Conservation (phyloP, 345 rosid genomes). For the Rhodamnia rubescens region DNA sequence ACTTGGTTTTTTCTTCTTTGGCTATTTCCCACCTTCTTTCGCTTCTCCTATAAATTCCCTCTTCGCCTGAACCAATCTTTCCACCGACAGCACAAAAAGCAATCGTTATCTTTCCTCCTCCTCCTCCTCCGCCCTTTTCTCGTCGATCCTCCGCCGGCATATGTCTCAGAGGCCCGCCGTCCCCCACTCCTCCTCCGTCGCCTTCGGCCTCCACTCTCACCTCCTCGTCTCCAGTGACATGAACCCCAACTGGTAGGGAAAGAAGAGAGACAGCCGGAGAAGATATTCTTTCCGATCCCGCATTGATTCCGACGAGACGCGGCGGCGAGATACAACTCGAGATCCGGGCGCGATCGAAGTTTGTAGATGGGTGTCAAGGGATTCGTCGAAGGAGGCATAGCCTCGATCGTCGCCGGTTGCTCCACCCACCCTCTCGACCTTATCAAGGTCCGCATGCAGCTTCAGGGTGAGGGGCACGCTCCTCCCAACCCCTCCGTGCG, state of each 20-base stretch:
- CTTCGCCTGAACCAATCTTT: neutral
- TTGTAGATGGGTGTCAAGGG: slow-evolving; percentile 60
- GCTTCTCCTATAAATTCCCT: neutral
- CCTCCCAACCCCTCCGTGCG: slow-evolving; percentile 27
- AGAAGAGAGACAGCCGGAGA: neutral
- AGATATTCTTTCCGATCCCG: neutral
- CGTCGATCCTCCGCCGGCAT: slow-evolving; percentile 4
- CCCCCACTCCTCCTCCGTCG: slow-evolving; percentile 61
- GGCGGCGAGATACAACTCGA: neutral
- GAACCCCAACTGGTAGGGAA: slow-evolving; percentile 33
- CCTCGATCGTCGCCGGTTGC: slow-evolving; percentile 71
- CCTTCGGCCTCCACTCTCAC: slow-evolving; percentile 58
- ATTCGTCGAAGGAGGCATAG: slow-evolving; percentile 84
- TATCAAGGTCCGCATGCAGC: slow-evolving; percentile 85
- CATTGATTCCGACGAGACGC: neutral
- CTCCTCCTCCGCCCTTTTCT: neutral
- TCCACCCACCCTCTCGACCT: slow-evolving; percentile 84
- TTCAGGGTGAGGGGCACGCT: slow-evolving; percentile 48
- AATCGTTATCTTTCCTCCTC: neutral
- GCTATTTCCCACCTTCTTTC: neutral
- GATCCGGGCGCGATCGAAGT: neutral
- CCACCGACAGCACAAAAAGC: neutral
- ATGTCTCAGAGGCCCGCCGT: slow-evolving; percentile 73
- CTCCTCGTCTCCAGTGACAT: slow-evolving; percentile 64
- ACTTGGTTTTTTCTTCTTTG: neutral